Percentiles rank a stretch among this genome's conserved stretches.
Evolutionary conservation across 257 asterid genomes (phyloP).

Genomic region (Catharanthus roseus): DNA sequence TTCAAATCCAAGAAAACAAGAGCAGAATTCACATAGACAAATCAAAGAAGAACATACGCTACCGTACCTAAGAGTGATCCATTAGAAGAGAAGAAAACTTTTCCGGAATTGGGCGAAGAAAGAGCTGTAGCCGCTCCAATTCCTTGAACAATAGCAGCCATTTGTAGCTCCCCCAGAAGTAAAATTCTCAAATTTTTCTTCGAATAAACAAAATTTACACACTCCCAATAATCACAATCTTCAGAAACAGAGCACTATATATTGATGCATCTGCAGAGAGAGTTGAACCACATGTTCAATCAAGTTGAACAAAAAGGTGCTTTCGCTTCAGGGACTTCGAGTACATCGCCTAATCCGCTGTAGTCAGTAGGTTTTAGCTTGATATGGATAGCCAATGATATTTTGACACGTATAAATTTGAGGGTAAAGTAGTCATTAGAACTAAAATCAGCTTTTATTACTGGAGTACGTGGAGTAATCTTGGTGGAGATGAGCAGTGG

Average conservation of each 20-base stretch:
- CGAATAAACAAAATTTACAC: neutral
- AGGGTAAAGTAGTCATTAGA: too few species aligned
- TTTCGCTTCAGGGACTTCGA: neutral
- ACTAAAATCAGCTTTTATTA: too few species aligned
- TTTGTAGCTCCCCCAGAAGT: slow-evolving; percentile 12
- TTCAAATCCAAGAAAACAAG: neutral
- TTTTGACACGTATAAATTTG: too few species aligned
- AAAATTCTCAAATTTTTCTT: neutral
- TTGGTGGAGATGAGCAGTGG: too few species aligned
- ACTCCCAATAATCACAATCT: neutral
- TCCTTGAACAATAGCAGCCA: slow-evolving; percentile 45
- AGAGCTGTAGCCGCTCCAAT: slow-evolving; percentile 45
- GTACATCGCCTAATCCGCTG: neutral
- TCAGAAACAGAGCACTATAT: neutral
- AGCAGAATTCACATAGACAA: neutral
- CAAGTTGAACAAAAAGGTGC: neutral
- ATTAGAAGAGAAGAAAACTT: slow-evolving; percentile 24
- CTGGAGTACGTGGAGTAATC: too few species aligned
- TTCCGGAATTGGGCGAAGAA: slow-evolving; percentile 38
- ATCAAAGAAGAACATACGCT: neutral
- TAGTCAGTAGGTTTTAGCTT: too few species aligned
- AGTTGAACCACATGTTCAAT: slow-evolving; percentile 2
- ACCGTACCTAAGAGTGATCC: slow-evolving; percentile 41
- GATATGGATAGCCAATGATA: too few species aligned
- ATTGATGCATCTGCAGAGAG: neutral